Evolutionary conservation across 768 basidiomycete genomes (phyloP).

Genomic region (Tulasnella sp.): DNA sequence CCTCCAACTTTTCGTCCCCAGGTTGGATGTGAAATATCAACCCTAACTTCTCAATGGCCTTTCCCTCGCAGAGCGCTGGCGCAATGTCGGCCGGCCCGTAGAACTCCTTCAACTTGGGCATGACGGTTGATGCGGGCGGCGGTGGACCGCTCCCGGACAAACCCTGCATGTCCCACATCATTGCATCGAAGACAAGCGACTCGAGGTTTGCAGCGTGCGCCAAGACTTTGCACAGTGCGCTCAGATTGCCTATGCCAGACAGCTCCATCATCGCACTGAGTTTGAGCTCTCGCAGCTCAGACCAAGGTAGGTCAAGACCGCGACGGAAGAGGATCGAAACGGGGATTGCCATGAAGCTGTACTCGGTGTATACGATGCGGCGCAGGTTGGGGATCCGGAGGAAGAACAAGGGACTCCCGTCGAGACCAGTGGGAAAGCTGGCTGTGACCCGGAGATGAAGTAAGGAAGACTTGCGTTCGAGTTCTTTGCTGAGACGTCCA

Average conservation of each 20-base stretch:
- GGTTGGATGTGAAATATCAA: neutral
- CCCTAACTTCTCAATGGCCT: neutral
- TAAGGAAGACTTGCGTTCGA: neutral
- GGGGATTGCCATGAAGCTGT: neutral
- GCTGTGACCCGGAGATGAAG: neutral
- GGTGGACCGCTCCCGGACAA: neutral
- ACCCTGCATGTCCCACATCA: neutral
- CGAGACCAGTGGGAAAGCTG: neutral
- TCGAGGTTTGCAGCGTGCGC: neutral
- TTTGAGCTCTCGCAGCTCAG: neutral
- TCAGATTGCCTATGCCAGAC: neutral
- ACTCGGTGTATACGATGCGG: neutral
- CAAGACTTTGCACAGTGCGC: neutral
- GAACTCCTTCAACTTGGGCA: slow-evolving; percentile 1
- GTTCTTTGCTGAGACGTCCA: neutral
- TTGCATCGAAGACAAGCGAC: neutral
- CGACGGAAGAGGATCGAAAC: neutral
- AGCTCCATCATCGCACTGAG: neutral
- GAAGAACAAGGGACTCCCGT: neutral
- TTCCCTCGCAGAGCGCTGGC: neutral
- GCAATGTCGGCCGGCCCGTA: neutral
- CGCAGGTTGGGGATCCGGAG: neutral
- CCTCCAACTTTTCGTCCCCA: neutral
- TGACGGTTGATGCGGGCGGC: neutral
- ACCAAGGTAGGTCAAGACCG: neutral